phyloP scores from a whole-genome alignment of 2,329 filamentous ascomycete genomes.

The Aspergillus aculeatinus region DNA sequence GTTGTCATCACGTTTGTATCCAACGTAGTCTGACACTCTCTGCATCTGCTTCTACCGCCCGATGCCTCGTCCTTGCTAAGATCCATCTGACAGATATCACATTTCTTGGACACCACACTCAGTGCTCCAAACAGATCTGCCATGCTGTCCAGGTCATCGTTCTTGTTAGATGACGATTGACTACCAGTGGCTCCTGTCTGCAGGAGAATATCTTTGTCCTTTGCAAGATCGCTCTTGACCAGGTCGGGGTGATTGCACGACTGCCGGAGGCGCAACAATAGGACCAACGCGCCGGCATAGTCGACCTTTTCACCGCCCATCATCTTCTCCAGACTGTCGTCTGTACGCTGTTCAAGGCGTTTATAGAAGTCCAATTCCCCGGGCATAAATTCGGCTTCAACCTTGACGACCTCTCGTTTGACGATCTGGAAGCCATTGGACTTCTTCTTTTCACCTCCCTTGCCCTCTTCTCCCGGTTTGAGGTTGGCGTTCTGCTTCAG shows the following conservation, averaged over 20 bases:
- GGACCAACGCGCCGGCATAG: constrained; percentile 89
- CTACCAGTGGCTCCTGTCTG: constrained; percentile 57
- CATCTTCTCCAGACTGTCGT: constrained; percentile 84
- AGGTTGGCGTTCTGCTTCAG: constrained; percentile 81
- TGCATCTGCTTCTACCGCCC: constrained; percentile 61
- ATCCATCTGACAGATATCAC: constrained; percentile 76
- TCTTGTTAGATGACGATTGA: constrained; percentile 51
- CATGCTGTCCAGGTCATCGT: constrained; percentile 73
- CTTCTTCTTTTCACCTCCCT: constrained; percentile 50
- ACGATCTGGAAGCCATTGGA: constrained; percentile 80
- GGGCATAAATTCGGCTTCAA: constrained; percentile 74
- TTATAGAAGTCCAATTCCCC: constrained; percentile 85
- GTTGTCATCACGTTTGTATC: constrained; percentile 53
- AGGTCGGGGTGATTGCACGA: constrained; percentile 93
- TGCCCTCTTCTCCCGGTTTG: constrained; percentile 64
- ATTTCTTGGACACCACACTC: constrained; percentile 73
- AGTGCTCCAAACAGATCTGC: constrained; percentile 84
- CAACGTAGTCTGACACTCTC: constrained; percentile 73
- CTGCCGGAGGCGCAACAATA: constrained; percentile 86
- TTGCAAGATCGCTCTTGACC: constrained; percentile 78
- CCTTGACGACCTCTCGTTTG: constrained; percentile 79
- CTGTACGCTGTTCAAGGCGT: constrained; percentile 76
- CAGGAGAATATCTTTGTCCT: constrained; percentile 80
- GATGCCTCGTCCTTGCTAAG: constrained; percentile 59
- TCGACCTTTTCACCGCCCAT: constrained; percentile 76